Evolutionary conservation across 2,329 filamentous ascomycete genomes (phyloP).

Genomic region (Xylaria sp.): DNA sequence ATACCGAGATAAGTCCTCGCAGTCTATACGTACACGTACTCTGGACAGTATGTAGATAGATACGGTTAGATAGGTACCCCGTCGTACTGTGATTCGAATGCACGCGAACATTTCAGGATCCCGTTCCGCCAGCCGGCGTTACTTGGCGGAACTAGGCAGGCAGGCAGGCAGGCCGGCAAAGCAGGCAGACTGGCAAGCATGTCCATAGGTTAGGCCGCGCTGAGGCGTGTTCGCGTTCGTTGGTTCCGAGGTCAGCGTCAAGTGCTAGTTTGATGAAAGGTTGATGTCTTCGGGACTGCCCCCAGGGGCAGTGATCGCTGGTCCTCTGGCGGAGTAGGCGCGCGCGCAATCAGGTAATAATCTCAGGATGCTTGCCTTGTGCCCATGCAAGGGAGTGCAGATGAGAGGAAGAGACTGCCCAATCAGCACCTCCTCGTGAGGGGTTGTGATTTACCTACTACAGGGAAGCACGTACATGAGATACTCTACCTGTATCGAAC

Average conservation of each 20-base stretch:
- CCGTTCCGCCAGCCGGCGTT: not conserved
- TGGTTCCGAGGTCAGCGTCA: not conserved
- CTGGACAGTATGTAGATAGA: not conserved
- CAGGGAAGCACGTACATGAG: no score
- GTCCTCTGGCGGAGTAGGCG: not conserved
- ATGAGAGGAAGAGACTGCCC: no score
- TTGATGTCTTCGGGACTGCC: not conserved
- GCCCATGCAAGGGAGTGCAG: not conserved
- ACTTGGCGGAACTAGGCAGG: not conserved
- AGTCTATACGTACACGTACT: not conserved
- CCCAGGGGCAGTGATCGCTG: not conserved
- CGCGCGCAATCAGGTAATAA: not conserved
- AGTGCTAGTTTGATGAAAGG: not conserved
- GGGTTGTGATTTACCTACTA: no score
- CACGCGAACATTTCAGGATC: not conserved
- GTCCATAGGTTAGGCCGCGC: no score
- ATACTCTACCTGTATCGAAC: no score
- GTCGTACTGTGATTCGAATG: not conserved
- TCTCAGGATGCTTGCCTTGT: not conserved
- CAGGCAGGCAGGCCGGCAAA: no score
- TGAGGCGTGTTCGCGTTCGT: no score
- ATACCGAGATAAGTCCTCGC: not conserved
- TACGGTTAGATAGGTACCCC: not conserved
- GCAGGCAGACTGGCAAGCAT: not conserved
- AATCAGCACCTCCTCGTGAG: no score